phyloP scores from a whole-genome alignment of 495 filamentous ascomycete species.

The Neurospora discreta region DNA sequence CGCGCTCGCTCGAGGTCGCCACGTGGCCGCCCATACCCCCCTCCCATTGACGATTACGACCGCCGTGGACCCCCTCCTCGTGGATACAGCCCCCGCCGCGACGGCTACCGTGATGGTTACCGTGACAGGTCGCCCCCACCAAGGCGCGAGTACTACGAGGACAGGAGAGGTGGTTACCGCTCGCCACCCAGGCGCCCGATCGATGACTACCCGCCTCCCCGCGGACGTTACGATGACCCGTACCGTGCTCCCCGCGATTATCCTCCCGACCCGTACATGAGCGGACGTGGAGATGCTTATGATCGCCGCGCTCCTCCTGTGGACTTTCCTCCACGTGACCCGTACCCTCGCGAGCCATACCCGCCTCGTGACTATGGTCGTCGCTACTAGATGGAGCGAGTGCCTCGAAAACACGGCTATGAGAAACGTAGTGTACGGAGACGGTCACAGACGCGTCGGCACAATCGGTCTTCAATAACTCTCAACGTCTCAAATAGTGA shows the following conservation, averaged over 20 bases:
- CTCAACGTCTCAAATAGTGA: background rate
- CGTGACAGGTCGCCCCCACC: constrained; percentile 65
- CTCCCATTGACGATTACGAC: constrained; percentile 61
- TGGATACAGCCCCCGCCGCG: constrained; percentile 59
- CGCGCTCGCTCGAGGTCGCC: constrained; percentile 66
- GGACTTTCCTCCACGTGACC: constrained; percentile 42
- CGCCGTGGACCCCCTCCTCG: constrained; percentile 67
- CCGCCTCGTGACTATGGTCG: constrained; percentile 37
- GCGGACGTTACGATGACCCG: constrained; percentile 50
- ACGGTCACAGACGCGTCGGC: background rate
- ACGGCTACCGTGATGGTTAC: constrained; percentile 55
- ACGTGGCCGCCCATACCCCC: constrained; percentile 48
- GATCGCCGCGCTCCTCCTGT: constrained; percentile 46
- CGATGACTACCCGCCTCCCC: constrained; percentile 65
- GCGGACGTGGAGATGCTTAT: constrained; percentile 43
- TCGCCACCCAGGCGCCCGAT: constrained; percentile 60
- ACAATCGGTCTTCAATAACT: background rate
- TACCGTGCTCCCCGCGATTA: constrained; percentile 46
- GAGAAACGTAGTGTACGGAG: background rate
- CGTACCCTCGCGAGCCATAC: constrained; percentile 37
- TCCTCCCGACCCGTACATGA: constrained; percentile 53
- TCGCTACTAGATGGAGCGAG: constrained; percentile 23
- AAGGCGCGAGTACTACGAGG: constrained; percentile 75
- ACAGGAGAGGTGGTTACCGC: constrained; percentile 57
- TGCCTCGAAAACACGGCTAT: background rate